Base-by-base conservation (phyloP, 208 protist genomes). In the Leishmania mexicana region DNA sequence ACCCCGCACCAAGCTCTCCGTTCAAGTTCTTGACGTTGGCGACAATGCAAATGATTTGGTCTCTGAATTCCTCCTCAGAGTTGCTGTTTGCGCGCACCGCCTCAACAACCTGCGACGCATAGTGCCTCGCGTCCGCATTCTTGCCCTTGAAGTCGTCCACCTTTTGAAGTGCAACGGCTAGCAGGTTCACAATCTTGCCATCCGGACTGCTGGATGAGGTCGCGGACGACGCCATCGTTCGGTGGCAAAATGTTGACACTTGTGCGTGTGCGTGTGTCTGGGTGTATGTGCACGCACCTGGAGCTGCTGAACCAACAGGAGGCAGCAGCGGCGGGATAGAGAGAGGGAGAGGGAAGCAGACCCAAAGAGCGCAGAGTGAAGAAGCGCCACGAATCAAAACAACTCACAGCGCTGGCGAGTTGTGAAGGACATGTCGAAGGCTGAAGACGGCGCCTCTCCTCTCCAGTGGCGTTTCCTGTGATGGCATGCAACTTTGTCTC, bases 11-110 rank as follows among this genome's bases (percentile, higher is more conserved):
- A 19, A 97, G 76, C 76, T 96, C 88, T 1, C 91, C 90, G 73
- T 96, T 87, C n/a, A 98, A 68, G 72, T 92, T 90, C 58, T 70
- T 75, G 17, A 98, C 85, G 76, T 98, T 98, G 19, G 92, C 90
- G 17, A 96, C 53, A 47, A 98, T 82, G 81, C 87, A 75, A 76
- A 97, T 89, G 28, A 92, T 70, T 47, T 95, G 90, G 71, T 98
- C 95, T 38, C 80, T 84, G 85, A 96, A 97, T 13, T 90, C 86
- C 67, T 93, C 93, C 38, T 88, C 89, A 0, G 89, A 84, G 72
- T 60, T 80, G 38, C 75, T 75, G 74, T 40, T 83, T 5, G 75
- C 78, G 17, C 86, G 76, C 81, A 95, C 83, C 24, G 83, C 86
- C 8, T 72, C 83, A 10, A 93, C 83, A 19, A 96, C 77, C 24